A percentile compares a stretch with the other conserved stretches of the same genome.
These are phyloP conservation scores for Phytophthora pluvialis DNA, from an alignment of 352 stramenopile species.

Conservation along the genomic window DNA sequence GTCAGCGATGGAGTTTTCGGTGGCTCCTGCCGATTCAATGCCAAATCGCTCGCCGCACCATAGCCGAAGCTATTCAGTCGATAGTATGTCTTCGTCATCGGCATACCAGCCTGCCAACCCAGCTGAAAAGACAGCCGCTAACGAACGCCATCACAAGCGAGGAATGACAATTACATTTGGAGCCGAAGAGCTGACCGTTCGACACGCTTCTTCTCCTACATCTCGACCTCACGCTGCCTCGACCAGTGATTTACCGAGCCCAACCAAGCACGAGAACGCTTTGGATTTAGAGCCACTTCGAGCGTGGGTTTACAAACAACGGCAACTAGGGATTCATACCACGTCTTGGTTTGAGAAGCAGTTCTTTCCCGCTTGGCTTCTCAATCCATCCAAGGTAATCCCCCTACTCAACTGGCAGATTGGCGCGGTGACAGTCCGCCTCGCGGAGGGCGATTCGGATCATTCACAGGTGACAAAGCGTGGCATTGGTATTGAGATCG, in stretches of 20 bases:
- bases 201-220: constrained; percentile 24
- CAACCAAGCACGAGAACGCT: constrained; percentile 24
- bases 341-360: constrained; percentile 37
- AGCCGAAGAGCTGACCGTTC: constrained; percentile 11
- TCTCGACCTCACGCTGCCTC: constrained; percentile 27
- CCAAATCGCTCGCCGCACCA: constrained; percentile 12
- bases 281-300: constrained; percentile 29
- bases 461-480: constrained; percentile 13
- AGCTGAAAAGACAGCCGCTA: constrained; percentile 29
- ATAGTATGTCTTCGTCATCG: constrained; percentile 9
- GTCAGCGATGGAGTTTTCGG: constrained; percentile 31
- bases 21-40: constrained; percentile 13
- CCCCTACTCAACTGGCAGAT: constrained; percentile 71
- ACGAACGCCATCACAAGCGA: constrained; percentile 45
- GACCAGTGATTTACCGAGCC: constrained; percentile 25
- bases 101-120: constrained; percentile 15
- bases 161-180: constrained; percentile 33
- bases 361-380: constrained; percentile 29
- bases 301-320: constrained; percentile 34
- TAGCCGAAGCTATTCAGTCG: constrained; percentile 34
- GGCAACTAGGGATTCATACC: constrained; percentile 17
- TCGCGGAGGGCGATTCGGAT: constrained; percentile 41
- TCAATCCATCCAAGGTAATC: constrained; percentile 30
- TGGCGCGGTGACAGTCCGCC: constrained; percentile 45
- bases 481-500: constrained; percentile 47